Percentiles rank a stretch among this genome's conserved stretches.
These are phyloP conservation scores for Backusella luteola DNA, from an alignment of 192 early-diverging fungal species.

Conservation along the genomic window DNA sequence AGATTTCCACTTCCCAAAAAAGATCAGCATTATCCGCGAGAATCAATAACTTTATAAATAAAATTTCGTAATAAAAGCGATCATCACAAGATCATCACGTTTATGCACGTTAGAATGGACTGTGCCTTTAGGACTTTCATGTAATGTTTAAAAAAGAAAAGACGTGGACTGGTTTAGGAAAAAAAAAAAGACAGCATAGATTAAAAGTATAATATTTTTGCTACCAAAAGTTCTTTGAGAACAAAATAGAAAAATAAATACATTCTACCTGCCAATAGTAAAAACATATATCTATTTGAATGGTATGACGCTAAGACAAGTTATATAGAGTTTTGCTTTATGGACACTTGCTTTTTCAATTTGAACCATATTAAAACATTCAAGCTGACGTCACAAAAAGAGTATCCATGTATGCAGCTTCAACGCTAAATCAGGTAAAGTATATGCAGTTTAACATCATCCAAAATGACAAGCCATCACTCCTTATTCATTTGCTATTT, in stretches of 20 bases:
- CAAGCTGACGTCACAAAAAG: constrained; percentile 3
- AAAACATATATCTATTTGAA: not conserved
- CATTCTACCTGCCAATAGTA: not conserved
- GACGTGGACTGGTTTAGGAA: not conserved
- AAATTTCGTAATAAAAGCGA: not conserved
- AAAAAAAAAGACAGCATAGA: not conserved
- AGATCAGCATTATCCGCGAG: not conserved
- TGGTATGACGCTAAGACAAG: not conserved
- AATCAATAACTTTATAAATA: not conserved
- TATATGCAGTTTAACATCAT: constrained; percentile 5
- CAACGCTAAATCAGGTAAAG: not conserved
- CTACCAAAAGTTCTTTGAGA: not conserved
- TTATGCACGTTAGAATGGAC: not conserved
- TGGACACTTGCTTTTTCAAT: not conserved
- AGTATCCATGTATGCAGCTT: not conserved
- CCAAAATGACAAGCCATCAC: constrained; percentile 6
- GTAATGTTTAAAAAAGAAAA: not conserved
- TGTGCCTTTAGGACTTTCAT: not conserved
- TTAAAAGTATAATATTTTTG: not conserved
- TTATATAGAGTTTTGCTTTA: not conserved
- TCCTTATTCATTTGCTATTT: constrained; percentile 13
- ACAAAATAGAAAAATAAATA: not conserved
- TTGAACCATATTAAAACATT: not conserved
- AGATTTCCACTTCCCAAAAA: not conserved
- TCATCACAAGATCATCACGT: not conserved